These are phyloP conservation scores for Aspergillus sp. DNA, from an alignment of 2,329 filamentous ascomycete species.

Conservation along the genomic window DNA sequence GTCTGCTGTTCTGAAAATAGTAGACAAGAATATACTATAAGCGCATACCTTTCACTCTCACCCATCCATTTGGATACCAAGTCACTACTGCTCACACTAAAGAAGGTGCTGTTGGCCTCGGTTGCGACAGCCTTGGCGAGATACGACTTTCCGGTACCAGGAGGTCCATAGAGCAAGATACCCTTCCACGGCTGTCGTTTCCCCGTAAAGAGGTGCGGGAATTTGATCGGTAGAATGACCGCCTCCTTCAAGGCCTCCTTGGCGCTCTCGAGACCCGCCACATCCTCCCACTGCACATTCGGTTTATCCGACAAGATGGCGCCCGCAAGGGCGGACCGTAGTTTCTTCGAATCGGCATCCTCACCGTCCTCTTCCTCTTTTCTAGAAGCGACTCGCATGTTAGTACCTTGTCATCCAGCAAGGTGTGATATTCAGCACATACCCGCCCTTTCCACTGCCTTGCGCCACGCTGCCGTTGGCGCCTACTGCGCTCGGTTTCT, in stretches of 20 bases:
- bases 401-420: not conserved
- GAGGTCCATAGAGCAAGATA: slow-evolving; percentile 91
- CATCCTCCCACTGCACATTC: slow-evolving; percentile 97
- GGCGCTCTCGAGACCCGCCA: slow-evolving; percentile 87
- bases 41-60: slow-evolving; percentile 83
- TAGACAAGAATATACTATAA: not conserved
- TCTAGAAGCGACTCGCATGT: slow-evolving; percentile 16
- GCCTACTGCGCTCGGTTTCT: slow-evolving; percentile 53
- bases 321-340: slow-evolving; percentile 83
- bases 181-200: slow-evolving; percentile 98
- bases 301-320: slow-evolving; percentile 94
- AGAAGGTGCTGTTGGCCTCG: slow-evolving; percentile 98
- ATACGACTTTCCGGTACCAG: slow-evolving; percentile 96
- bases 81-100: slow-evolving; percentile 96
- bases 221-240: slow-evolving; percentile 96
- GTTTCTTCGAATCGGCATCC: slow-evolving; percentile 93
- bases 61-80: slow-evolving; percentile 99
- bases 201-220: slow-evolving; percentile 91
- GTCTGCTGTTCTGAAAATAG: not conserved
- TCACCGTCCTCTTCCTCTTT: slow-evolving; percentile 64
- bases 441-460: slow-evolving; percentile 57
- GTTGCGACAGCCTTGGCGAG: slow-evolving; percentile 96
- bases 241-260: slow-evolving; percentile 98
- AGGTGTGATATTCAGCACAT: slow-evolving; percentile 22
- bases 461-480: slow-evolving; percentile 53